Evolutionary conservation across 805 yeast genomes (phyloP).

Genomic region (Gaillardinia entomophila): DNA sequence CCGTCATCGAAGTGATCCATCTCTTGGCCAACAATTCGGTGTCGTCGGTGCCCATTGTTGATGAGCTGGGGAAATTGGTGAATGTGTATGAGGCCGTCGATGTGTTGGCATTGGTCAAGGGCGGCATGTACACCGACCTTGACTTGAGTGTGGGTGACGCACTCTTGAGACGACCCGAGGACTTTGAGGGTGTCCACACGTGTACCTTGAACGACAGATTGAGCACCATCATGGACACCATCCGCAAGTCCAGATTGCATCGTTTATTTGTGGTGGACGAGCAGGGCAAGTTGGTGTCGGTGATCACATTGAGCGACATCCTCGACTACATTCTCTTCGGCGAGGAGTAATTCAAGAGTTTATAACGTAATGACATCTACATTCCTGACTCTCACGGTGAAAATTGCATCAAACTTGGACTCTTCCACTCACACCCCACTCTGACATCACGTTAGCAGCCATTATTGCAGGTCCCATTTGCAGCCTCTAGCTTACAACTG

Average conservation of each 20-base stretch:
- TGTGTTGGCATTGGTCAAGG: conserved; percentile 85
- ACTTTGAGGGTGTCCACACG: conserved; percentile 96
- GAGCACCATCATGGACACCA: conserved; percentile 87
- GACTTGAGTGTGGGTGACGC: conserved; percentile 95
- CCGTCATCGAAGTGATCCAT: conserved; percentile 90
- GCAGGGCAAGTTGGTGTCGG: conserved; percentile 71
- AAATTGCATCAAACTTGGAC: no score
- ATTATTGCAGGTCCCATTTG: no score
- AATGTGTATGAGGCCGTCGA: conserved; percentile 97
- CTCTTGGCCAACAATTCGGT: conserved; percentile 73
- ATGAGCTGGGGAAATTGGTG: conserved; percentile 58
- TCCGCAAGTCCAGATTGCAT: conserved; percentile 85
- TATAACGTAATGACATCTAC: no score
- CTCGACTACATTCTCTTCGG: conserved; percentile 74
- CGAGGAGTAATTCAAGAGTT: conserved; percentile 39
- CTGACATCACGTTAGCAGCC: no score
- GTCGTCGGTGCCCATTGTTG: conserved; percentile 89
- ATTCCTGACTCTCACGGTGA: no score
- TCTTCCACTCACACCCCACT: no score
- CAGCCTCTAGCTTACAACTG: no score
- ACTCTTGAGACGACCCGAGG: conserved; percentile 85
- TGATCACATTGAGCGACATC: conserved; percentile 87
- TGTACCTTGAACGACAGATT: conserved; percentile 84
- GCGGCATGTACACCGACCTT: conserved; percentile 88
- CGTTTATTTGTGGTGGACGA: conserved; percentile 88